Percentiles rank a stretch among this genome's conserved stretches.
These are phyloP conservation scores for Lumnitzera littorea DNA, from an alignment of 345 rosid genomes.

Conservation along the genomic window DNA sequence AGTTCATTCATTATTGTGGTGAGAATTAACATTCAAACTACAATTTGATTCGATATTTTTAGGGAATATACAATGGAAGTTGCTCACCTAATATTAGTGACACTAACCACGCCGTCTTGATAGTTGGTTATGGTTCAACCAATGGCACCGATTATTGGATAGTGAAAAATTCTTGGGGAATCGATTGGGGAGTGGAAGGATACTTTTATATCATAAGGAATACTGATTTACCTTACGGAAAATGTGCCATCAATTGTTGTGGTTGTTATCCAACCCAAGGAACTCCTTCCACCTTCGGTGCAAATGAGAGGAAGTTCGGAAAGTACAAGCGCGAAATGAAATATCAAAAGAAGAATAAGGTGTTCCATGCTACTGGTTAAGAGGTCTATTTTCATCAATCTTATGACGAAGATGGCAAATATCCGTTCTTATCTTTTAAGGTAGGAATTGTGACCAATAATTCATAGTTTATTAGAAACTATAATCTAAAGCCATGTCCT, in stretches of 20 bases:
- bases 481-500: no score
- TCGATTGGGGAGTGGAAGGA: conserved; percentile 54
- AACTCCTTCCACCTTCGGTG: conserved; percentile 33
- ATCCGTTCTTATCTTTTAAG: no score
- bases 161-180: conserved; percentile 77
- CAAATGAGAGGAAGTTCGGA: conserved; percentile 34
- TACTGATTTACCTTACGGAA: conserved; percentile 29
- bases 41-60: not conserved
- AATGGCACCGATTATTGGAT: conserved; percentile 60
- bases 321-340: conserved; percentile 42
- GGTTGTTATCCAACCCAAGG: conserved; percentile 62
- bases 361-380: conserved; percentile 28
- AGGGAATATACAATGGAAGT: conserved; percentile 53
- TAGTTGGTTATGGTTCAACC: conserved; percentile 70
- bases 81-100: conserved; percentile 48
- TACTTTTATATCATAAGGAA: conserved; percentile 42
- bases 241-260: conserved; percentile 51
- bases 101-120: conserved; percentile 65
- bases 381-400: conserved; percentile 33
- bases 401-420: conserved; percentile 11
- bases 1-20: no score
- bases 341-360: conserved; percentile 13
- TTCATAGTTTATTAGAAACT: no score
- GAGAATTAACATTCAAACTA: no score
- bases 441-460: no score